Percentiles rank a stretch among this genome's conserved stretches.
Conservation (phyloP, 495 filamentous ascomycete genomes). For the Pseudoneurospora amorphoporcata region DNA sequence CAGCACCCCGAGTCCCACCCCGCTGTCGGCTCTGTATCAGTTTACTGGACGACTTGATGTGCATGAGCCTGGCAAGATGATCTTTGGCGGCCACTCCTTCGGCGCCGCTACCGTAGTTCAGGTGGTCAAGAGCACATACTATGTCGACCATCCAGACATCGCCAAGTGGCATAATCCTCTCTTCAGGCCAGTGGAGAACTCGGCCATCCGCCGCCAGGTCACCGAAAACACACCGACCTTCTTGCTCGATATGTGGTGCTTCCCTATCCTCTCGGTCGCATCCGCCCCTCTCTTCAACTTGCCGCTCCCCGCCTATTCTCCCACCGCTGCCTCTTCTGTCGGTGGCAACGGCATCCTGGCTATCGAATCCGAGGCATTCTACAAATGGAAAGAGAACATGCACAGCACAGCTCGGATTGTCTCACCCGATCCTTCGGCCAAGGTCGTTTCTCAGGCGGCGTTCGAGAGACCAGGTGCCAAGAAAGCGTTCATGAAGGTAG, state of each 20-base stretch:
- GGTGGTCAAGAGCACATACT: conserved; percentile 62
- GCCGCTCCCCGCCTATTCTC: conserved; percentile 55
- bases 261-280: conserved; percentile 48
- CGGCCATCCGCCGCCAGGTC: conserved; percentile 47
- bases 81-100: conserved; percentile 67
- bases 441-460: conserved; percentile 11
- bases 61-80: conserved; percentile 55
- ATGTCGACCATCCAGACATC: conserved; percentile 31
- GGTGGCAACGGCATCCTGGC: conserved; percentile 45
- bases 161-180: conserved; percentile 25
- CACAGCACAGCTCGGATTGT: conserved; percentile 47
- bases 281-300: conserved; percentile 48
- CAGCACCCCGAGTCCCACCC: conserved; percentile 29
- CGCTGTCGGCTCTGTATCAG: conserved; percentile 30
- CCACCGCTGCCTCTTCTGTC: conserved; percentile 21
- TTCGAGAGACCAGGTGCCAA: background rate
- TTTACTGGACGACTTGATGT: conserved; percentile 51
- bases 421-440: conserved; percentile 34
- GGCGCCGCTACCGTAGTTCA: conserved; percentile 62
- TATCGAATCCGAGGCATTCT: conserved; percentile 60
- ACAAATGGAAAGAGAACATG: conserved; percentile 58
- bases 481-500: background rate
- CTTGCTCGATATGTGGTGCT: conserved; percentile 64
- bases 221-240: conserved; percentile 48
- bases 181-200: conserved; percentile 38